Conservation (phyloP, 495 filamentous ascomycete species). For the Penicillium cosmopolitanum region DNA sequence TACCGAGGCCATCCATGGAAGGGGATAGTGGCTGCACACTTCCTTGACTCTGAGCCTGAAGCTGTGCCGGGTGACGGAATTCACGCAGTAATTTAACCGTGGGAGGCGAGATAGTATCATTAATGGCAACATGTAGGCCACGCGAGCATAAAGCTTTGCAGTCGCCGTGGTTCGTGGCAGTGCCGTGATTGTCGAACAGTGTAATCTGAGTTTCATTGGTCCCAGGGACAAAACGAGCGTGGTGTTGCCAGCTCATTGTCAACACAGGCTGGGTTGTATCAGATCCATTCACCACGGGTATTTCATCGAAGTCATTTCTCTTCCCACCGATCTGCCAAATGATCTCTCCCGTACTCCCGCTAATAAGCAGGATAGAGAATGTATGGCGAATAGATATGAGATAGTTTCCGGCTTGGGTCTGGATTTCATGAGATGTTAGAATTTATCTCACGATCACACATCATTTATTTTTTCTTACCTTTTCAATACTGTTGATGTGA, state of each 20-base stretch:
- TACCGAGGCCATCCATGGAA: conserved; percentile 12
- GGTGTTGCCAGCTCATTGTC: conserved; percentile 24
- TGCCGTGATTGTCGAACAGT: conserved; percentile 29
- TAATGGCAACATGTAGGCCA: conserved; percentile 27
- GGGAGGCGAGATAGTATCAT: conserved; percentile 17
- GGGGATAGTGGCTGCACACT: conserved; percentile 24
- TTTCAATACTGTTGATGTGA: conserved; percentile 32
- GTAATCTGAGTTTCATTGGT: conserved; percentile 24
- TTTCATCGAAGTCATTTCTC: conserved; percentile 22
- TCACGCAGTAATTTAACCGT: conserved; percentile 21
- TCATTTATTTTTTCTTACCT: conserved; percentile 10
- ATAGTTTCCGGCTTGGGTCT: conserved; percentile 46
- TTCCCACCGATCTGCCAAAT: conserved; percentile 54
- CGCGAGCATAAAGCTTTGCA: conserved; percentile 26
- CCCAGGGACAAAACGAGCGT: conserved; percentile 27
- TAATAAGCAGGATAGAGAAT: conserved; percentile 51
- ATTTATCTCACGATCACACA: neutral
- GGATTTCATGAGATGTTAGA: neutral
- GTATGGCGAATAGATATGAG: conserved; percentile 56
- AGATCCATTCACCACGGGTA: neutral
- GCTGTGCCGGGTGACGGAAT: conserved; percentile 20
- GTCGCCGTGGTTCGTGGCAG: conserved; percentile 19
- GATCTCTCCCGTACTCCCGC: conserved; percentile 50
- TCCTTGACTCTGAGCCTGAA: conserved; percentile 27
- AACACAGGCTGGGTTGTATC: conserved; percentile 8